These are phyloP conservation scores for Trapa incisa DNA, from an alignment of 345 rosid species.

Conservation along the genomic window DNA sequence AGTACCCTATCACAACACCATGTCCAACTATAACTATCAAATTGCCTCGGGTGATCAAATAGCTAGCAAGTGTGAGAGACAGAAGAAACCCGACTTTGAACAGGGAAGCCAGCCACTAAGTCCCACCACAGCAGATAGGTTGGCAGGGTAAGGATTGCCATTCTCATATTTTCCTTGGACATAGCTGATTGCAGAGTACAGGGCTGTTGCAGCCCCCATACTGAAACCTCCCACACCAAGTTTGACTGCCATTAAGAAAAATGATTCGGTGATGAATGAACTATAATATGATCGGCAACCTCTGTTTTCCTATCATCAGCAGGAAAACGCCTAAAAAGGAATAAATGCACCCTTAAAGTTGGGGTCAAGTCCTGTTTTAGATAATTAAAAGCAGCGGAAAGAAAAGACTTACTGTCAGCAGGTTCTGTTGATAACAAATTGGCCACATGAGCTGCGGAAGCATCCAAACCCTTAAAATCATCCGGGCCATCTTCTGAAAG, in stretches of 20 bases:
- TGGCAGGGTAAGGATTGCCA: slow-evolving; percentile 62
- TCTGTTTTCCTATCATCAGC: background rate
- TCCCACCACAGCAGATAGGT: slow-evolving; percentile 66
- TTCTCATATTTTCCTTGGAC: slow-evolving; percentile 55
- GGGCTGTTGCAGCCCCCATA: slow-evolving; percentile 92
- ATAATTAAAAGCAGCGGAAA: slow-evolving; percentile 3
- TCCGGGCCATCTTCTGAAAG: slow-evolving; percentile 75
- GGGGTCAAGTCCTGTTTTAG: background rate
- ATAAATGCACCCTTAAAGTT: background rate
- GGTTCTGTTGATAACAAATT: slow-evolving; percentile 87
- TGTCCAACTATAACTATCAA: slow-evolving; percentile 1
- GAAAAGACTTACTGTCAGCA: slow-evolving; percentile 68
- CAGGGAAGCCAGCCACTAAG: slow-evolving; percentile 99
- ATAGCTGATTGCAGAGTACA: slow-evolving; percentile 78
- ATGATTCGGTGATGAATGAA: background rate
- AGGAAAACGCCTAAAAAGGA: background rate
- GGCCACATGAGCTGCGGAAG: slow-evolving; percentile 87
- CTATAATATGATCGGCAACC: background rate
- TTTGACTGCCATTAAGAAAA: slow-evolving; percentile 48
- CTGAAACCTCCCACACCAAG: slow-evolving; percentile 97
- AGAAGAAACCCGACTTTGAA: slow-evolving; percentile 47
- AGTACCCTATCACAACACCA: slow-evolving; percentile 37
- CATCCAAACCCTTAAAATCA: slow-evolving; percentile 82
- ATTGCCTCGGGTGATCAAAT: background rate
- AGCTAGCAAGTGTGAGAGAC: background rate